Base-by-base conservation (phyloP, 495 filamentous ascomycete genomes). In the Penicillium fimorum region DNA sequence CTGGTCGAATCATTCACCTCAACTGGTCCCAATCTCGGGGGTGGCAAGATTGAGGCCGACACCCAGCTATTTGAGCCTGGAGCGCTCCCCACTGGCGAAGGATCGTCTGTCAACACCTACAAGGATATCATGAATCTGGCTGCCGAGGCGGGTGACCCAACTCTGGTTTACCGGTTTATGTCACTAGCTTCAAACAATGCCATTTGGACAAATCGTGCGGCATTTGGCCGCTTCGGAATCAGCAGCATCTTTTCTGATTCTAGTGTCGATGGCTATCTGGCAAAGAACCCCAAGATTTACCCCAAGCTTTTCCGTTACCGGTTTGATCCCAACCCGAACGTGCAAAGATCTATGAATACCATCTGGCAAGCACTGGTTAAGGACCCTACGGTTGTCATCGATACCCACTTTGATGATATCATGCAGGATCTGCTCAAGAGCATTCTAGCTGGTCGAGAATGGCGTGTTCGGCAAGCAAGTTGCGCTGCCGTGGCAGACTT, bases 151-250 rank as follows among this genome's bases (percentile, higher is more conserved):
- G 94, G 94, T 20, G 92, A 97, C 66, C 90, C 91, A 27, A 94
- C 90, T 55, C 79, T 98, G 3, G 90, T 97, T 8, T 98, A 98
- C 71, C 87, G 91, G 53, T 96, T 97, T 69, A 98, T 98, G 94
- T 90, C 91, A 1, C 74, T 98, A 56, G 94, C 94, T 3, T 87
- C 90, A 1, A 94, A 96, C 59, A 95, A 96, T 53, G 90, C 92
- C 1, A 90, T 96, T 32, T 98, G 94, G 94, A 91, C 91, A 3
- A 95, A 90, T 20, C 84, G 94, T 22, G 93, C 94, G 2, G 92
- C 94, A 1, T 96, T 98, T 70, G 93, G 94, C 15, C 83, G 92
- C 15, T 96, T 97, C 59, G 94, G 94, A 2, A 81, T 98, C 53
- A 93, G 89, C 65, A 92, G 82, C 53, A 92, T 98, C 47, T 82